Evolutionary conservation across 148 eudicot genomes (phyloP).

Genomic region (Pharnaceum exiguum): DNA sequence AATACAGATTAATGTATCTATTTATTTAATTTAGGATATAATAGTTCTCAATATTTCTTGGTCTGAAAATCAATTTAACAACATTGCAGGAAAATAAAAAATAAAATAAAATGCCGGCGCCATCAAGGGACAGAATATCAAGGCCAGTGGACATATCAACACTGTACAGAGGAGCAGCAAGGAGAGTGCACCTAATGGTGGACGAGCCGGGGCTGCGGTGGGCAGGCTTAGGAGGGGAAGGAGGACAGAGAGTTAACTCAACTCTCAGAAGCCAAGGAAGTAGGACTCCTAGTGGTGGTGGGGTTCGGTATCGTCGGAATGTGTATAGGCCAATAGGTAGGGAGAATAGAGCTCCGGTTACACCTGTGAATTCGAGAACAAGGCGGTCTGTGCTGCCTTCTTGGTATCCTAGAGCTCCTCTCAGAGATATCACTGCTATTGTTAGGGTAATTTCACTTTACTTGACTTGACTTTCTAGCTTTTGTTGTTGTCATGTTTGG

Average conservation of each 20-base stretch:
- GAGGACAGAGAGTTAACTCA: too few species aligned
- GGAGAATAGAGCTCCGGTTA: constrained; percentile 15
- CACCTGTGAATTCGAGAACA: constrained; percentile 15
- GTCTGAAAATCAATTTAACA: too few species aligned
- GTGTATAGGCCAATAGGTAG: constrained; percentile 7
- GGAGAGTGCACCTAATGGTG: constrained; percentile 21
- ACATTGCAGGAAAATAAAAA: neutral
- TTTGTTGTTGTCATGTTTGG: too few species aligned
- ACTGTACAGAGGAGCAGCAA: constrained; percentile 12
- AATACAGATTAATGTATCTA: too few species aligned
- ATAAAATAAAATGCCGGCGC: constrained; percentile 1
- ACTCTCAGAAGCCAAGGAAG: constrained; percentile 18
- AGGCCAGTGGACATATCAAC: constrained; percentile 38
- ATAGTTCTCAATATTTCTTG: too few species aligned
- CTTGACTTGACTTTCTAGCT: too few species aligned
- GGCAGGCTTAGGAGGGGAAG: neutral
- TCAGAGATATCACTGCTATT: constrained; percentile 38
- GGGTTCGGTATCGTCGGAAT: constrained; percentile 4
- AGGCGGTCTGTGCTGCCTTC: constrained; percentile 33
- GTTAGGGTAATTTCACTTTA: constrained; percentile 48
- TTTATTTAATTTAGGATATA: too few species aligned
- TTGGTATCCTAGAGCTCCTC: constrained; percentile 52
- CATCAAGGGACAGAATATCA: constrained; percentile 50
- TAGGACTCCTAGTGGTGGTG: constrained; percentile 9
- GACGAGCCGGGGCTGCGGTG: constrained; percentile 26